Conservation (phyloP, 176 grass and related monocot genomes). For the Phoenix roebelenii region DNA sequence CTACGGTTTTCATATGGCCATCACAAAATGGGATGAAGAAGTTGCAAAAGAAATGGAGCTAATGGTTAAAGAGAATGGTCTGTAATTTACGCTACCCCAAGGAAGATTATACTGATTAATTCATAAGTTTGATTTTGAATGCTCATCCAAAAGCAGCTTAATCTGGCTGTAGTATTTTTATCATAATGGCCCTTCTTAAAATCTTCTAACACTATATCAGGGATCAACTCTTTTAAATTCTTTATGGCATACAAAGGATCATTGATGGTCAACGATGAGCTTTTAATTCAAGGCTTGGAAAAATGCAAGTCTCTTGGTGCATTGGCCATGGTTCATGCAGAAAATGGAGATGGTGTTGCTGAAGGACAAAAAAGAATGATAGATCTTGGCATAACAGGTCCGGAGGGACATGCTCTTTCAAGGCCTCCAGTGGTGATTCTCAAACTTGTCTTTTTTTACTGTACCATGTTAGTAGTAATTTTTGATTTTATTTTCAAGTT, state of each 20-base stretch:
- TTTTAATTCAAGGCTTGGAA: slow-evolving; percentile 71
- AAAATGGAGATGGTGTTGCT: slow-evolving; percentile 89
- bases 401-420: slow-evolving; percentile 95
- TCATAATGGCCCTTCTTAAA: not conserved
- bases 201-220: slow-evolving; percentile 27
- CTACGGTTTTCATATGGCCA: slow-evolving; percentile 98
- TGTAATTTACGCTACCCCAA: slow-evolving; percentile 7
- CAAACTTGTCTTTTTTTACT: not conserved
- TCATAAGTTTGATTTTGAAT: not conserved
- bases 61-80: slow-evolving; percentile 93
- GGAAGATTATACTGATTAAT: not conserved
- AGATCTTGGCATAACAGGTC: slow-evolving; percentile 89
- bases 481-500: no score
- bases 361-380: slow-evolving; percentile 91
- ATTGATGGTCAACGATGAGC: slow-evolving; percentile 81
- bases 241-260: slow-evolving; percentile 99
- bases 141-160: not conserved
- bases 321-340: slow-evolving; percentile 92
- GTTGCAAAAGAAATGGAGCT: slow-evolving; percentile 91
- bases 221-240: slow-evolving; percentile 99
- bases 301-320: slow-evolving; percentile 97
- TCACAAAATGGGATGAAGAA: slow-evolving; percentile 91
- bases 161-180: not conserved
- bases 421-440: slow-evolving; percentile 78
- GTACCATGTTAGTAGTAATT: no score